Base-by-base conservation (phyloP, 2,329 filamentous ascomycete species). In the Neofusicoccum umdonicola region DNA sequence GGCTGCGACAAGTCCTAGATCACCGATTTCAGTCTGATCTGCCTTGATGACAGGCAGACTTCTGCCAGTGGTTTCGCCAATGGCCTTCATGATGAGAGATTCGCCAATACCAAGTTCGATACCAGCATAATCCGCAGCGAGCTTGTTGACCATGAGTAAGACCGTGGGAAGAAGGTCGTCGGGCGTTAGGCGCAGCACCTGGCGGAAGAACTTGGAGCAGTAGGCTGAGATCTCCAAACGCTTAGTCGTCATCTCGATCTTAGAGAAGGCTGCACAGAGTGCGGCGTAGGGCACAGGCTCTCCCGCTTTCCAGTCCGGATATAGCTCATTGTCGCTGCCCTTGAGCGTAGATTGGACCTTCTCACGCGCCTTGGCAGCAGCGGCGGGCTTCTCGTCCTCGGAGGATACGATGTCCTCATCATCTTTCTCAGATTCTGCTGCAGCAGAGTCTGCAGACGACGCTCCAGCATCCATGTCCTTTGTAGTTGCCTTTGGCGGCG, bases 31-130 rank as follows among this genome's bases (percentile, higher is more conserved):
- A 72, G 95, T 93, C 74, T 99, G 95, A 71, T 98, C 93, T 56
- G 90, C 88, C 80, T 97, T 98, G 82, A 99, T 97, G 61, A 97
- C 88, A 42, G 89, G 85, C 52, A 97, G 79, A 72, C 88, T 96
- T 66, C 95, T 88, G 9, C 95, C 95, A 0, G 95, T 99, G 35
- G 89, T 90, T 80, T 98, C 94, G 11, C 94, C 94, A 72, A 99
- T 96, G 4, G 95, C 92, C 77, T 98, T 99, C 93, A 98, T 98
- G 72, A 99, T 97, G 34, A 99, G 80, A 0, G 94, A 98, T 79
- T 99, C 95, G 64, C 95, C 95, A 71, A 99, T 99, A n/a, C 95
- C 95, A 35, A 99, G 84, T 78, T 99, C 95, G 67, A 99, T 93
- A 19, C 95, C 95, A 48, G 93, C 90, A 76, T 97, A 99, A 73